A percentile compares a stretch with the other conserved stretches of the same genome.
Conservation (phyloP, 768 basidiomycete genomes). For the Mycena polygramma region DNA sequence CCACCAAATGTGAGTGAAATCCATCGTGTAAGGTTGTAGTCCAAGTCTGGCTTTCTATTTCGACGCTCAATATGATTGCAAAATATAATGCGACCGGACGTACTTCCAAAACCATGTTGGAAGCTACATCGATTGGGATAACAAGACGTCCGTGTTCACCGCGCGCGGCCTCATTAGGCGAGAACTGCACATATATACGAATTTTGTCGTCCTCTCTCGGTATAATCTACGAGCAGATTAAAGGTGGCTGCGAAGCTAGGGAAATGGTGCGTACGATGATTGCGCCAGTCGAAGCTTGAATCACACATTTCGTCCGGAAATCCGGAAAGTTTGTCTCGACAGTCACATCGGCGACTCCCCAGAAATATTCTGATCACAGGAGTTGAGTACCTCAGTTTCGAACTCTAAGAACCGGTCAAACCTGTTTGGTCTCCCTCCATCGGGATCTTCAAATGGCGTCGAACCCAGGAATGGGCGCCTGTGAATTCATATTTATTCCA, state of each 20-base stretch:
- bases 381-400: background rate
- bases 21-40: slow-evolving; percentile 10
- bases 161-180: background rate
- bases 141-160: background rate
- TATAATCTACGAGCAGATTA: slow-evolving; percentile 55
- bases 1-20: slow-evolving; percentile 40
- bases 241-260: background rate
- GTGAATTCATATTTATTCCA: background rate
- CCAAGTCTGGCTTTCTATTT: slow-evolving; percentile 8
- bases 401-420: background rate
- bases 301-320: slow-evolving; percentile 55
- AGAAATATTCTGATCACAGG: slow-evolving; percentile 53
- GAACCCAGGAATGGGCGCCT: slow-evolving; percentile 60
- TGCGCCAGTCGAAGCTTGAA: slow-evolving; percentile 59
- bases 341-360: slow-evolving; percentile 62
- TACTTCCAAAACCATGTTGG: slow-evolving; percentile 18
- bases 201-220: slow-evolving; percentile 60
- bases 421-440: slow-evolving; percentile 57
- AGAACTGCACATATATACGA: slow-evolving; percentile 62
- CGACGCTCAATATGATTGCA: background rate
- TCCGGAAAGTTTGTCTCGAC: slow-evolving; percentile 62
- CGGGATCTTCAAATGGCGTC: slow-evolving; percentile 55
- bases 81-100: background rate
- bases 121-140: background rate
- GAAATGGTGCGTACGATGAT: slow-evolving; percentile 4